These are phyloP conservation scores for Ceratobasidium sp. DNA, from an alignment of 1,284 basidiomycete genomes.

Conservation along the genomic window DNA sequence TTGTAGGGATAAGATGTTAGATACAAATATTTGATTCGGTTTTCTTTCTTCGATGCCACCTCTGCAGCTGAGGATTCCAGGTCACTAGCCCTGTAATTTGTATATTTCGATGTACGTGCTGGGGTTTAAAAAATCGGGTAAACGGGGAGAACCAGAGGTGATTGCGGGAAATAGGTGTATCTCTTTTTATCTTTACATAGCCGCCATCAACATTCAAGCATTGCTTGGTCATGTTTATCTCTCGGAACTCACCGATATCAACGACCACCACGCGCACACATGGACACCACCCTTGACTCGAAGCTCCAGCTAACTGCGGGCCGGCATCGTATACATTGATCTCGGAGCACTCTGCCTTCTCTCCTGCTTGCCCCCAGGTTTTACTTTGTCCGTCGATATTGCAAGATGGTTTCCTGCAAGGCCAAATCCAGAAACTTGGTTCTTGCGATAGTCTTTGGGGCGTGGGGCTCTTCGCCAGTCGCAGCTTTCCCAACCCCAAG, in stretches of 20 bases:
- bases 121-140: no score
- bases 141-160: no score
- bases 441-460: background rate
- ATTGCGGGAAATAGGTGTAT: background rate
- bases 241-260: background rate
- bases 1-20: slow-evolving; percentile 1
- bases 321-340: background rate
- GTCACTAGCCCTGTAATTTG: no score
- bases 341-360: background rate
- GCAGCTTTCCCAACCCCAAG: slow-evolving; percentile 9
- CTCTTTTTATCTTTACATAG: background rate
- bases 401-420: background rate
- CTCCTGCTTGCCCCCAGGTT: background rate
- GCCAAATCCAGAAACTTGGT: background rate
- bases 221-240: slow-evolving; percentile 6
- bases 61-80: no score
- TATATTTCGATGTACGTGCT: no score
- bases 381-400: background rate
- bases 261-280: slow-evolving; percentile 5
- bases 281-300: background rate
- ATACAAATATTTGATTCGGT: background rate
- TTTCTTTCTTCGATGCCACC: background rate
- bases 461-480: background rate
- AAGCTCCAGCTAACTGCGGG: slow-evolving; percentile 7
- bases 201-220: background rate